Evolutionary conservation across 108 stramenopile genomes (phyloP), one percentile per base, ranked within the genome.

Genomic region (Mediolabrus comicus): DNA sequence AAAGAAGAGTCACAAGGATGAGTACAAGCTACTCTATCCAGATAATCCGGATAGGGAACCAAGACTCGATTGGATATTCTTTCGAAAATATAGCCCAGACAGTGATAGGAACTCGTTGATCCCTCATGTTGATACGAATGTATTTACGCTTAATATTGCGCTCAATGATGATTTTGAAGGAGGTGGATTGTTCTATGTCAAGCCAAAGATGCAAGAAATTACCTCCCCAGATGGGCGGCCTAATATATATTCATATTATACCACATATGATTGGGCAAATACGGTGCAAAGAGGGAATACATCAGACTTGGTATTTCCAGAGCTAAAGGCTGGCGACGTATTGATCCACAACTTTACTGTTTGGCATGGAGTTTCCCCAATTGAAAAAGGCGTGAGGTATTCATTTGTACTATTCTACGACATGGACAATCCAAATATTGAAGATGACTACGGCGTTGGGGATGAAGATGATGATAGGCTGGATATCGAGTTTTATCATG

Each of bases 81-180:
- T 67, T 31, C 43, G 76, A 4, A 72, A 77, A 33, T 77, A 72
- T 67, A 51, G 32, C 25, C 76, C 76, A 0, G 24, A 43, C 0
- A 31, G 38, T 41, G 22, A 58, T 2, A 65, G 76, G 8, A 70
- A 72, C 30, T 66, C 65, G 1, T 30, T 77, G 19, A 33, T 33
- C 2, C 41, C 65, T n/a, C 76, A 77, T 39, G 64, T 53, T 16
- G 76, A 77, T 65, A 54, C 56, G 6, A 77, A 77, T 39, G 66
- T 77, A 32, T 71, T 72, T 33, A 67, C 66, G 12, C 30, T 78
- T 14, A 78, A 57, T 13, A 52, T 78, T 27, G 77, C 77, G n/a
- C 35, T 78, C 17, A 78, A 78, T 58, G 77, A 78, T 30, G 53
- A 78, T 36, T 78, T 56, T 33, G 33, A 46, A 8, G 77, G 77